Base-by-base conservation (phyloP, 208 protist genomes). In the Acanthamoeba lenticulata region DNA sequence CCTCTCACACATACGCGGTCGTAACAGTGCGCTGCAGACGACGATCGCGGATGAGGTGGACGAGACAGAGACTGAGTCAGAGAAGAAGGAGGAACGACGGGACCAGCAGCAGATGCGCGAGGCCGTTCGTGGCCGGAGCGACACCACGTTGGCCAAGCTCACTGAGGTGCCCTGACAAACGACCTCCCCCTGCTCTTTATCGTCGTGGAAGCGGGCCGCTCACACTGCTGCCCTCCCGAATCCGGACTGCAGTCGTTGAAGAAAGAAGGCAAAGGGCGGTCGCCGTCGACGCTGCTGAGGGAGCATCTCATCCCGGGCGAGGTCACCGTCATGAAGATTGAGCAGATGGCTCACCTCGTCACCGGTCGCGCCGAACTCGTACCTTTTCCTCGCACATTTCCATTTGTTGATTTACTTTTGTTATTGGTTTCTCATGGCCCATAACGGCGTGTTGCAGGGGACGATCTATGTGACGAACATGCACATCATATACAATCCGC, bases 401-500 rank as follows among this genome's bases (percentile, higher is more conserved):
- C 1, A 24, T 72, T 7, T 2, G 24, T 19, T 11, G 2, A 27
- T n/a, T 27, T 27, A 27, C 6, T 27, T 81, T 15, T 11, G 19
- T 49, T 19, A 49, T 24, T 36, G 2, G 27, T 81, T 11, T 81
- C 21, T 81, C 72, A 7, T 81, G 27, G 17, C 27, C 67, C 29
- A 19, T 79, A 2, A 11, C 19, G 6, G 17, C 15, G 15, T 15
- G 65, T 21, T 32, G n/a, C 42, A 88, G 79, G 79, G 79, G 17
- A 88, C 79, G 40, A 49, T 88, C 45, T 88, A 42, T 7, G 47
- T 88, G 45, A 88, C 79, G 15, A 88, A 88, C 47, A 88, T 88
- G 79, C 79, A 88, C 79, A 88, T 88, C 13, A 88, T 88, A 34
- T 88, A 88, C 47, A 88, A 88, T 32, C 79, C 79, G 27, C 79